Evolutionary conservation across 2,329 filamentous ascomycete genomes (phyloP).

Genomic region (Sclerotinia trifoliorum): DNA sequence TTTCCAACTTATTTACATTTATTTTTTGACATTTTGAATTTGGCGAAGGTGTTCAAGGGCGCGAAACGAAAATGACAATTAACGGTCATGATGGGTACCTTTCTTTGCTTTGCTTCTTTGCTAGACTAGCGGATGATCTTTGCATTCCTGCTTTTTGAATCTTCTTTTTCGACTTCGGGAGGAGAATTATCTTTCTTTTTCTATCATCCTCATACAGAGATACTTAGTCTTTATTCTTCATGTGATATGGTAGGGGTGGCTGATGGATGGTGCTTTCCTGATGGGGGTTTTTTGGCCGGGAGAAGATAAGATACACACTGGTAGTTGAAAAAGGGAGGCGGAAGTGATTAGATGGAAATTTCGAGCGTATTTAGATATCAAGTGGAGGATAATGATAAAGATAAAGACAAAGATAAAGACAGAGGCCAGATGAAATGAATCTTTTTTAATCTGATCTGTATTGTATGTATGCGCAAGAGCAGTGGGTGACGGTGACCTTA

Average conservation of each 20-base stretch:
- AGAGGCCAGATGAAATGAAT: background rate
- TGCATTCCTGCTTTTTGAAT: background rate
- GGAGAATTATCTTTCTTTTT: background rate
- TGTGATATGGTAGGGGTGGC: background rate
- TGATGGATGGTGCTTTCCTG: background rate
- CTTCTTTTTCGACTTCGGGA: background rate
- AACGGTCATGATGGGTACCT: background rate
- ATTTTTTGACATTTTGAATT: slow-evolving; percentile 19
- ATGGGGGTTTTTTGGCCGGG: background rate
- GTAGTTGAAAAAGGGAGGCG: background rate
- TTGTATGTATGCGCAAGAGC: slow-evolving; percentile 1
- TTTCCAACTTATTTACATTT: slow-evolving; percentile 15
- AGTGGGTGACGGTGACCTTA: background rate
- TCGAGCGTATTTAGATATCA: background rate
- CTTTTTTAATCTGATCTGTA: background rate
- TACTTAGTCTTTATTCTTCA: slow-evolving; percentile 11
- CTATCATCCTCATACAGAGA: slow-evolving; percentile 13
- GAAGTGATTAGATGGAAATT: background rate
- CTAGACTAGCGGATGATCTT: slow-evolving; percentile 11
- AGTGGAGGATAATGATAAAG: slow-evolving; percentile 12
- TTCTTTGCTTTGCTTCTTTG: slow-evolving; percentile 15
- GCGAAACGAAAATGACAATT: slow-evolving; percentile 11
- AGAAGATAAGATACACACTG: background rate
- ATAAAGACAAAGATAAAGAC: too few relatives aligned
- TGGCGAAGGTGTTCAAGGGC: slow-evolving; percentile 15